These are phyloP conservation scores for Sphaerulina musiva DNA, from an alignment of 2,329 filamentous ascomycete species.

Conservation along the genomic window DNA sequence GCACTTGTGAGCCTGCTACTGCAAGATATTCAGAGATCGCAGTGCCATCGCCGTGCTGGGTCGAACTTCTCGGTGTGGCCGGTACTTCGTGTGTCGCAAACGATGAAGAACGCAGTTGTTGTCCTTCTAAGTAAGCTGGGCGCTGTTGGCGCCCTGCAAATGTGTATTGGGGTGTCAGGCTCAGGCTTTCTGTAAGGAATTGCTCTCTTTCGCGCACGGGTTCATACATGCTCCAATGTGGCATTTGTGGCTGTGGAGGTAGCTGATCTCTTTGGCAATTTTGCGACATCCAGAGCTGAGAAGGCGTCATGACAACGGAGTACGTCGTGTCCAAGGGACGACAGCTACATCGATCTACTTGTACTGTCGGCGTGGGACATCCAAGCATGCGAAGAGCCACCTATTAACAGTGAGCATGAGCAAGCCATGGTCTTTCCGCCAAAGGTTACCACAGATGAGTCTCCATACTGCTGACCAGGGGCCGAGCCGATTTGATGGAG, in stretches of 20 bases:
- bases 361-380: not conserved
- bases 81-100: not conserved
- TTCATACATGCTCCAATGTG: not conserved
- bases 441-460: not conserved
- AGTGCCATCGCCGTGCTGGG: not conserved
- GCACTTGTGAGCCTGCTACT: not conserved
- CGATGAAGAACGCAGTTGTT: not conserved
- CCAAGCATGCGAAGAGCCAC: not conserved
- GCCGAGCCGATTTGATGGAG: not conserved
- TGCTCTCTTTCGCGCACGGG: not conserved
- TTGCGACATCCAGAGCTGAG: not conserved
- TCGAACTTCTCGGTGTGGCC: not conserved
- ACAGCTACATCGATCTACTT: not conserved
- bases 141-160: not conserved
- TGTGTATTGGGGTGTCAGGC: not conserved
- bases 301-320: not conserved
- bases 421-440: not conserved
- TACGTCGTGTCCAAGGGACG: not conserved
- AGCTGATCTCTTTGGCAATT: not conserved
- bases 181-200: not conserved
- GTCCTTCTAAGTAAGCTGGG: not conserved
- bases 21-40: not conserved
- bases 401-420: not conserved
- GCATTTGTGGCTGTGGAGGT: not conserved
- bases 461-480: not conserved